Percentiles rank a stretch among this genome's conserved stretches.
These are phyloP conservation scores for Massospora cicadina DNA, from an alignment of 371 early-diverging fungal genomes.

Conservation along the genomic window DNA sequence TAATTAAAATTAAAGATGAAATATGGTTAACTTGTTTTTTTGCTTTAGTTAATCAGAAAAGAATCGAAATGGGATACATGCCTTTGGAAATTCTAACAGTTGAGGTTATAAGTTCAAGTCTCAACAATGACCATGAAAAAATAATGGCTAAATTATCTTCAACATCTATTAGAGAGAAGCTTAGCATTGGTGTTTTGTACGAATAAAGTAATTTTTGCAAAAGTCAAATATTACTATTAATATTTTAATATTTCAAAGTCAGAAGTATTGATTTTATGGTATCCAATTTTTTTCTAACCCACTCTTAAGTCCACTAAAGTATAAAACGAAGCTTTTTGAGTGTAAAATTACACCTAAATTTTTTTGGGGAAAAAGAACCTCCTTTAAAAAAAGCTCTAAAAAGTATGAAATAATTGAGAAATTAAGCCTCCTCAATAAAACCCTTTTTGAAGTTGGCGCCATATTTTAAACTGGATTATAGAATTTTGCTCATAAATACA, in stretches of 20 bases:
- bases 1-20: neutral
- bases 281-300: too few species aligned
- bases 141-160: neutral
- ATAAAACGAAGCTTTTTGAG: too few species aligned
- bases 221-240: neutral
- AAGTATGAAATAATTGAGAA: too few species aligned
- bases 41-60: slow-evolving; percentile 3
- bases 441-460: too few species aligned
- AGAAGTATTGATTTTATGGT: neutral
- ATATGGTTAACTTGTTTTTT: neutral
- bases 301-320: too few species aligned
- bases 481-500: too few species aligned
- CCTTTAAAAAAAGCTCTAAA: too few species aligned
- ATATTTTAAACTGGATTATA: too few species aligned
- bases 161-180: neutral
- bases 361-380: too few species aligned
- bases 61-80: neutral
- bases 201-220: neutral
- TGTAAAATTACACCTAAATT: too few species aligned
- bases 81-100: neutral
- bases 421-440: too few species aligned
- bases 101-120: neutral
- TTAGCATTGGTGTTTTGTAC: neutral
- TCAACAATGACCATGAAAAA: neutral
- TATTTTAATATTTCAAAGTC: neutral